Conservation (phyloP, 164 flowering plant species). For the Tinospora cordifolia region DNA sequence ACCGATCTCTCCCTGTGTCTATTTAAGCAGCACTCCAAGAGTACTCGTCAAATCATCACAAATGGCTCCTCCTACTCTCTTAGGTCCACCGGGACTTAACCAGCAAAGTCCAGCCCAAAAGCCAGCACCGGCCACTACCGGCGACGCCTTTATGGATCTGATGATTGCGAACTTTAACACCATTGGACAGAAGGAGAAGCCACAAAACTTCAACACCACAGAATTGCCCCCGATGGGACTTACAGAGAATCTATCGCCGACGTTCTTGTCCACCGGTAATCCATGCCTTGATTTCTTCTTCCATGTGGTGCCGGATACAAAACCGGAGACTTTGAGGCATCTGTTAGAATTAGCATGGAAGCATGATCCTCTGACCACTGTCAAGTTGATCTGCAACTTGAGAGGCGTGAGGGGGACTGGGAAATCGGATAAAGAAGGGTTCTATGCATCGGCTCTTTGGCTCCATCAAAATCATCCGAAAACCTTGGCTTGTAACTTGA, state of each 20-base stretch:
- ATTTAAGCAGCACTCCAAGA: no score
- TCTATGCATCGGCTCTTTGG: conserved; percentile 38
- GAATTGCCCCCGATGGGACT: conserved; percentile 28
- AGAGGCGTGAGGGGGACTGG: conserved; percentile 56
- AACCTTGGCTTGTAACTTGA: conserved; percentile 28
- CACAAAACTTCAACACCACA: no score
- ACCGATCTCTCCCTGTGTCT: not conserved
- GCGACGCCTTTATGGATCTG: conserved; percentile 4
- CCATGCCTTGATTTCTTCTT: conserved; percentile 64
- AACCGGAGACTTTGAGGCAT: conserved; percentile 18
- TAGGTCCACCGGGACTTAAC: not conserved
- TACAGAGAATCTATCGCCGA: conserved; percentile 39
- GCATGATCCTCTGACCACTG: conserved; percentile 31
- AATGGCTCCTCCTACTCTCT: not conserved
- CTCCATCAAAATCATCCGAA: conserved; percentile 37
- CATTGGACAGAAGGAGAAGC: not conserved
- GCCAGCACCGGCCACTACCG: not conserved
- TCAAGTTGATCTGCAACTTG: conserved; percentile 49
- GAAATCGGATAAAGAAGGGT: conserved; percentile 35
- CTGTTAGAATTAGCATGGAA: conserved; percentile 34
- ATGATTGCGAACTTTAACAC: not conserved
- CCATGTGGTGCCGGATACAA: conserved; percentile 45
- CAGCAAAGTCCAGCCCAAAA: not conserved
- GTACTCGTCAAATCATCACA: no score
- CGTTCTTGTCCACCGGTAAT: conserved; percentile 40